A percentile compares a stretch with the other conserved stretches of the same genome.
Conservation (phyloP, 208 protist genomes). For the Vickermania spadyakhi region DNA sequence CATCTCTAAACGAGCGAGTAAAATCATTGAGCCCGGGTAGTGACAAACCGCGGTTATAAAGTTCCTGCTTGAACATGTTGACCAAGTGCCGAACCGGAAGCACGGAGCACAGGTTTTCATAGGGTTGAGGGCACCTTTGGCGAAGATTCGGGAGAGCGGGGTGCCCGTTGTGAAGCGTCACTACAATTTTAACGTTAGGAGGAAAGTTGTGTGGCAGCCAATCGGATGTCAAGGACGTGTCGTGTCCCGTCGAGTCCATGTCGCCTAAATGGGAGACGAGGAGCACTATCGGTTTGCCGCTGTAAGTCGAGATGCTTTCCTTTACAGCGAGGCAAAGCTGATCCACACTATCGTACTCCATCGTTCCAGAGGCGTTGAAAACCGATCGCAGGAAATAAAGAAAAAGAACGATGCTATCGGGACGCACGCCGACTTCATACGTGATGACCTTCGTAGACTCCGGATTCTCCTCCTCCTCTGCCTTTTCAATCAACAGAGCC, state of each 20-base stretch:
- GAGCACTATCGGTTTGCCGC: slow-evolving; percentile 35
- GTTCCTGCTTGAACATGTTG: slow-evolving; percentile 25
- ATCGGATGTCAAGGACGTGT: slow-evolving; percentile 22
- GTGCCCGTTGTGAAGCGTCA: slow-evolving; percentile 58
- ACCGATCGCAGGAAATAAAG: slow-evolving; percentile 12
- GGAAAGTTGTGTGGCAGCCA: slow-evolving; percentile 72
- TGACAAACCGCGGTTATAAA: slow-evolving; percentile 14
- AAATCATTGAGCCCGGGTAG: slow-evolving; percentile 32
- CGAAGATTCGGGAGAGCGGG: slow-evolving; percentile 54
- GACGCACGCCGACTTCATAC: slow-evolving; percentile 7
- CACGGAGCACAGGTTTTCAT: slow-evolving; percentile 59
- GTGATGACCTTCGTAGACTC: slow-evolving; percentile 8
- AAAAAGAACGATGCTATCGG: slow-evolving; percentile 17
- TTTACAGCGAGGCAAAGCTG: slow-evolving; percentile 31
- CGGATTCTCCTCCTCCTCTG: neutral
- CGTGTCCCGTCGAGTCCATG: slow-evolving; percentile 46
- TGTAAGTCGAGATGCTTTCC: slow-evolving; percentile 35
- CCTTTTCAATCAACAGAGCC: slow-evolving; percentile 2
- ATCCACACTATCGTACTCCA: slow-evolving; percentile 28
- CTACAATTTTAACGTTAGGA: slow-evolving; percentile 31
- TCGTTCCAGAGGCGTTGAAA: slow-evolving; percentile 7
- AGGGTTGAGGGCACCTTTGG: slow-evolving; percentile 68
- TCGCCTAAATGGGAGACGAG: slow-evolving; percentile 45
- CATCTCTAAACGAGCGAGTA: neutral
- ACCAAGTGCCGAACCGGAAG: slow-evolving; percentile 32